phyloP scores from a whole-genome alignment of 345 rosid species.

The Streptanthus diversifolius region DNA sequence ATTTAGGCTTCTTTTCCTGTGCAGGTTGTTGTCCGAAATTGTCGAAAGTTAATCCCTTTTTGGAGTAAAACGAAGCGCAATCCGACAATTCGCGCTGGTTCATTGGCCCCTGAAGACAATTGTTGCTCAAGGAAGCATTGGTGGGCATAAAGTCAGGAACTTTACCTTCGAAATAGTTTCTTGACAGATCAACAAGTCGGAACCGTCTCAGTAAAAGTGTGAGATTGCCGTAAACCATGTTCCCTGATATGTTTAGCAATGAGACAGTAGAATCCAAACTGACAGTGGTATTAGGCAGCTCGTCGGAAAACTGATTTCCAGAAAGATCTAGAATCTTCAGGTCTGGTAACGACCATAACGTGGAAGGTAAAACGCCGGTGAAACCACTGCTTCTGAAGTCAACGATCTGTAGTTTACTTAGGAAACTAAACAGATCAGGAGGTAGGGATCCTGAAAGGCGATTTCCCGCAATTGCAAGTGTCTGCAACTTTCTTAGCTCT shows the following conservation, averaged over 20 bases:
- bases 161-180: conserved; percentile 75
- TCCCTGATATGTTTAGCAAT: conserved; percentile 60
- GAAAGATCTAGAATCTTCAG: conserved; percentile 60
- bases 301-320: conserved; percentile 54
- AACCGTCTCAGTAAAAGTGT: conserved; percentile 42
- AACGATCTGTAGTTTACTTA: conserved; percentile 57
- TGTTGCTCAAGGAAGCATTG: conserved; percentile 29
- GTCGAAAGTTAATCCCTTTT: conserved; percentile 22
- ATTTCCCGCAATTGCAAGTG: conserved; percentile 56
- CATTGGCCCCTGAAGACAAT: conserved; percentile 26
- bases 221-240: conserved; percentile 65
- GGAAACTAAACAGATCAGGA: conserved; percentile 43
- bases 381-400: conserved; percentile 52
- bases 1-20: conserved; percentile 8
- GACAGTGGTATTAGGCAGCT: conserved; percentile 35
- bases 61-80: conserved; percentile 26
- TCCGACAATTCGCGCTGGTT: conserved; percentile 21
- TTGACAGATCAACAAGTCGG: conserved; percentile 53
- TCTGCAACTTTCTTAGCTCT: conserved; percentile 60
- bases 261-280: conserved; percentile 33
- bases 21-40: conserved; percentile 19
- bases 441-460: conserved; percentile 55
- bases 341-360: conserved; percentile 42
- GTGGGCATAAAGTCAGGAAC: conserved; percentile 35
- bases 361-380: conserved; percentile 46